phyloP scores from a whole-genome alignment of 768 basidiomycete species.

The Termitomyces sp. region DNA sequence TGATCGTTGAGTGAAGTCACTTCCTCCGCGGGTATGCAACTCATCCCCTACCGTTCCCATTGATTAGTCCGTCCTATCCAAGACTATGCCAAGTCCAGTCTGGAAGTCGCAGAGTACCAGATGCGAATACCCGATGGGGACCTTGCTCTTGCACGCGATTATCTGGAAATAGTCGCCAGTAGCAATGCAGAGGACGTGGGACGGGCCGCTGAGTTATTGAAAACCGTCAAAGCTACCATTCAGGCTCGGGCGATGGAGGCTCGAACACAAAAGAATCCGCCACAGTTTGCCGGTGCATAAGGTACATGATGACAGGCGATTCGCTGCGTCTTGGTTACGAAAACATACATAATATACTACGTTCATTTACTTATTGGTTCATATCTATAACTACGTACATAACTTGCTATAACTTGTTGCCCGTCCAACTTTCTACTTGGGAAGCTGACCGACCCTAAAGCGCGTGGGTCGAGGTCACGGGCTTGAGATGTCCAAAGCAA shows the following conservation, averaged over 20 bases:
- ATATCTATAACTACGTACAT: too few species aligned
- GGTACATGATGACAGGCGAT: background rate
- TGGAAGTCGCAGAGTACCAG: constrained; percentile 82
- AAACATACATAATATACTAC: background rate
- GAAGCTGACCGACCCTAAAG: constrained; percentile 34
- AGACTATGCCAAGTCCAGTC: constrained; percentile 80
- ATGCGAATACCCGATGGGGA: constrained; percentile 61
- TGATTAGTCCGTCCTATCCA: constrained; percentile 59
- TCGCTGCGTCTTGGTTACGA: background rate
- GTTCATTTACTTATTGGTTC: background rate
- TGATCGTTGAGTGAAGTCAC: constrained; percentile 43
- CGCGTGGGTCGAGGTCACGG: constrained; percentile 29
- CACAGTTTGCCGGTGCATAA: background rate
- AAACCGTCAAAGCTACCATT: constrained; percentile 43
- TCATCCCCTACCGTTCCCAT: constrained; percentile 21
- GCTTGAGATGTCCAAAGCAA: constrained; percentile 36
- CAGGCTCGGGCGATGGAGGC: constrained; percentile 20
- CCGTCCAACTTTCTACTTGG: background rate
- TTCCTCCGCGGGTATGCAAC: constrained; percentile 17
- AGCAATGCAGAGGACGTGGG: constrained; percentile 84
- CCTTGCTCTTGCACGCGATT: constrained; percentile 66
- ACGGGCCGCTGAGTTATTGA: constrained; percentile 69
- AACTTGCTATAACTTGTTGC: too few species aligned
- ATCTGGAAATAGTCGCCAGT: constrained; percentile 66
- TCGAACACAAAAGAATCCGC: background rate